phyloP scores from a whole-genome alignment of 1,139 yeast genomes.

The Pichia sp. region DNA sequence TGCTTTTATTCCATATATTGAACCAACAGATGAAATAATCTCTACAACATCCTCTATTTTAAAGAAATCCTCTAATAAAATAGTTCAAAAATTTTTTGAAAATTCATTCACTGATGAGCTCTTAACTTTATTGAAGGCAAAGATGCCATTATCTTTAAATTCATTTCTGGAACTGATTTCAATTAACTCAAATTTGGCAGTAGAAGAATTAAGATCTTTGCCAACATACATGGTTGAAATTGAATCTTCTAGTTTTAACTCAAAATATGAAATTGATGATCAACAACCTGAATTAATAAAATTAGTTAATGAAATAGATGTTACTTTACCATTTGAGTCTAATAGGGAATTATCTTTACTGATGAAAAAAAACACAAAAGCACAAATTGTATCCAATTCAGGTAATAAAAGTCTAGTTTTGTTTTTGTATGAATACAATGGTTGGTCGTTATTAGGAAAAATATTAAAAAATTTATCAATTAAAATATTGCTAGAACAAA shows the following conservation, averaged over 20 bases:
- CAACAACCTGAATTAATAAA: slow-evolving; percentile 47
- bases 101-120: slow-evolving; percentile 49
- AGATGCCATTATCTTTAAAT: slow-evolving; percentile 62
- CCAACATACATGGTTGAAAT: slow-evolving; percentile 52
- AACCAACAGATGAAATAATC: slow-evolving; percentile 52
- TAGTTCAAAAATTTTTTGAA: slow-evolving; percentile 54
- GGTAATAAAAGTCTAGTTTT: slow-evolving; percentile 39
- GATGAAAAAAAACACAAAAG: slow-evolving; percentile 54
- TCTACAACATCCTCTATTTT: slow-evolving; percentile 46
- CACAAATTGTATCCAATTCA: slow-evolving; percentile 49
- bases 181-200: slow-evolving; percentile 61
- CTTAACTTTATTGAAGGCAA: slow-evolving; percentile 59
- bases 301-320: slow-evolving; percentile 37
- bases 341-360: slow-evolving; percentile 41
- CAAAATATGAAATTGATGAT: slow-evolving; percentile 43
- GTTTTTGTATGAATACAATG: slow-evolving; percentile 69
- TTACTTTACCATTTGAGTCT: slow-evolving; percentile 47
- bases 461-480: slow-evolving; percentile 58
- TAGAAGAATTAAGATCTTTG: slow-evolving; percentile 53
- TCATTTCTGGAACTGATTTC: slow-evolving; percentile 61
- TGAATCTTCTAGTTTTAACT: slow-evolving; percentile 35
- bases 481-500: slow-evolving; percentile 33
- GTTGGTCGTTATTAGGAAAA: slow-evolving; percentile 84
- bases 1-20: slow-evolving; percentile 57
- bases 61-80: slow-evolving; percentile 47